Evolutionary conservation across 495 filamentous ascomycete genomes (phyloP), one percentile per base, ranked within the genome.

Genomic region (Aspergillus incahuasiensis): DNA sequence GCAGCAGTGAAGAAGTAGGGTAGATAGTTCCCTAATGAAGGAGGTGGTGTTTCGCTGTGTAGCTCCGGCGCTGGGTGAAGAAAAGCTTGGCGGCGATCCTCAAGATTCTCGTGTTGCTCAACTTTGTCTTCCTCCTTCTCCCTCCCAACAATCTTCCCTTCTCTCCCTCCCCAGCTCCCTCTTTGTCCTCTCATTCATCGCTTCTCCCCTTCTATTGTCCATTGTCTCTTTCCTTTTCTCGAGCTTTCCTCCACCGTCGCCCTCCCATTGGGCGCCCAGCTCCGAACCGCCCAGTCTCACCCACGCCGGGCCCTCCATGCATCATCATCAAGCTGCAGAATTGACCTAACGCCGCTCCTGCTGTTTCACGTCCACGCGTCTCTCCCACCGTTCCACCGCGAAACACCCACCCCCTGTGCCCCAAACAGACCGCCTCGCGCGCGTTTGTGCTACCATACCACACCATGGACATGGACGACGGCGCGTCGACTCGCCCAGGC

Each of bases 81-180:
- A 39, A 60, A 57, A 60, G 62, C 62, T 65, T 65, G 62, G 62
- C 62, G 54, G 39, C 46, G 58, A 62, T 65, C 62, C 55, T 62
- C 62, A 59, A 53, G 56, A 44, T 44, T 28, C 54, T 56, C 45
- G 54, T 56, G 44, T 61, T 41, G 54, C 48, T 52, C 32, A 12
- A 35, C 46, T 48, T 56, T 54, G 48, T 32, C 48, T 47, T 38
- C 40, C 57, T 42, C 34, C 24, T 9, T 48, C 46, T 56, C 34
- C 40, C 41, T 52, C 30, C 48, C 41, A 39, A 25, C 45, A 19
- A 34, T 20, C 55, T 52, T 19, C 35, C 18, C 40, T 30, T 56
- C 48, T 49, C 30, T 46, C 25, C 40, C 45, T 41, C 42, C 19
- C 41, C 21, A 13, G 25, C 28, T 16, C 39, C 35, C n/a, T 18